Conservation (phyloP, 352 stramenopile genomes). For the Phytophthora pistaciae region DNA sequence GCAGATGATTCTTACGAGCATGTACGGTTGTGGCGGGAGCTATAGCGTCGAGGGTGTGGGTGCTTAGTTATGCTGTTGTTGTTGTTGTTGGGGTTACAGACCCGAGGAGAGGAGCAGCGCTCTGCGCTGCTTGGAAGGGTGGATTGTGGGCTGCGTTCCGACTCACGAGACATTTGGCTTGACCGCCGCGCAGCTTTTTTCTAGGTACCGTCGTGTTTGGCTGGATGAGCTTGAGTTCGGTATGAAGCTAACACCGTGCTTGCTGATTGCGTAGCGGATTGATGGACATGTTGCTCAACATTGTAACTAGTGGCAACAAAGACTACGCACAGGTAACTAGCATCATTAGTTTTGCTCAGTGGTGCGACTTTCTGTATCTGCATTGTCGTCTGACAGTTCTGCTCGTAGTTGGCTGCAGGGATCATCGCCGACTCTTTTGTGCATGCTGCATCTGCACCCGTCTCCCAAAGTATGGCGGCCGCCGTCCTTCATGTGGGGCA, state of each 20-base stretch:
- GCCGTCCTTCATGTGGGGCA: constrained; percentile 41
- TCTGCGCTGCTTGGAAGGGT: constrained; percentile 72
- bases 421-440: constrained; percentile 75
- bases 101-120: constrained; percentile 46
- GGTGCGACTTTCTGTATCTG: neutral
- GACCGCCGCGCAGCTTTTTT: constrained; percentile 46
- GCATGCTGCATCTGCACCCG: constrained; percentile 25
- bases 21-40: constrained; percentile 34
- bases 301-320: constrained; percentile 42
- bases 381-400: constrained; percentile 6
- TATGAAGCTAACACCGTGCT: neutral
- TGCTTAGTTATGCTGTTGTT: constrained; percentile 11
- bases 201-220: constrained; percentile 24
- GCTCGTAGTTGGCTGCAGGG: constrained; percentile 57
- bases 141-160: constrained; percentile 68
- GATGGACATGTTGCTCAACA: constrained; percentile 50
- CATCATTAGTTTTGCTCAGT: neutral
- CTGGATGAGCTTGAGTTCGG: constrained; percentile 1
- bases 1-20: constrained; percentile 49
- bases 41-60: neutral
- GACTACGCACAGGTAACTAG: constrained; percentile 51
- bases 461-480: constrained; percentile 32
- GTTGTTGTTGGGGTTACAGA: constrained; percentile 23
- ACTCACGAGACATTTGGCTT: constrained; percentile 59
- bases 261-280: constrained; percentile 39